Evolutionary conservation across 192 early-diverging fungal genomes (phyloP).

Genomic region (Helicostylum pulchrum): DNA sequence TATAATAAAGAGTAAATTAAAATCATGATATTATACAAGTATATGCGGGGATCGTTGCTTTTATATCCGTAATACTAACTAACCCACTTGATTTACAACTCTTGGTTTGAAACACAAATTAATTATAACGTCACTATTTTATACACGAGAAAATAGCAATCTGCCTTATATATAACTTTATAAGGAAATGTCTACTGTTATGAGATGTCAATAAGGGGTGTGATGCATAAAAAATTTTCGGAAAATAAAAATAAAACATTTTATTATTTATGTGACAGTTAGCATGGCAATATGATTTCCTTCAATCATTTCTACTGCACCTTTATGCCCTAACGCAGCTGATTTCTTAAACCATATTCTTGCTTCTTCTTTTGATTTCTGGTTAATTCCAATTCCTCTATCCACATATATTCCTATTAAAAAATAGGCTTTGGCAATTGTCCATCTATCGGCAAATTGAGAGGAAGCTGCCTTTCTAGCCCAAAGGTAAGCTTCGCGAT

Average conservation of each 20-base stretch:
- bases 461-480: constrained; percentile 91
- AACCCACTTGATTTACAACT: too few species aligned
- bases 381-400: constrained; percentile 74
- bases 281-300: not conserved
- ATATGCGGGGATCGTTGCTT: too few species aligned
- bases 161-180: not conserved
- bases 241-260: too few species aligned
- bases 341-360: constrained; percentile 79
- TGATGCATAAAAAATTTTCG: too few species aligned
- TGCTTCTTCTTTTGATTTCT: constrained; percentile 70
- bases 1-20: too few species aligned
- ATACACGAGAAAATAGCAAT: too few species aligned
- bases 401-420: constrained; percentile 92
- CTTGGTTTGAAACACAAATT: too few species aligned
- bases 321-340: constrained; percentile 76
- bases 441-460: constrained; percentile 53
- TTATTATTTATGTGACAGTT: not conserved
- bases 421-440: constrained; percentile 81
- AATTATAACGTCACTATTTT: too few species aligned
- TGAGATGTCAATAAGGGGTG: too few species aligned
- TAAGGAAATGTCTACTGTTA: not conserved
- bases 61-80: too few species aligned
- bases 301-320: constrained; percentile 57
- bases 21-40: too few species aligned
- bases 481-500: constrained; percentile 95